Evolutionary conservation across 2,329 filamentous ascomycete species (phyloP).

Genomic region (Hortaea sp.): DNA sequence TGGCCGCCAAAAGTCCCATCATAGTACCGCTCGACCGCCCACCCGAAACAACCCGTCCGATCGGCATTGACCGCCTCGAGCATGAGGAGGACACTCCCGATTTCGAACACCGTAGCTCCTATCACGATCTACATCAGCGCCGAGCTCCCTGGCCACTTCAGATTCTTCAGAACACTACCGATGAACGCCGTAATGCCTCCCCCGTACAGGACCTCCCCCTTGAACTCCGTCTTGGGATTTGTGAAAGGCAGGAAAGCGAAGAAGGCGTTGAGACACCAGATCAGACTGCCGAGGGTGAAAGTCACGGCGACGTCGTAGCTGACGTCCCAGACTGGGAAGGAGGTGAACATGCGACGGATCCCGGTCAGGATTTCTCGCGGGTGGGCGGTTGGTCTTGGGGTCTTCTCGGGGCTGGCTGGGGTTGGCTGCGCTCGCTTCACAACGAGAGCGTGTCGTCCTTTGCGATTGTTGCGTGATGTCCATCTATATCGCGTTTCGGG

Average conservation of each 20-base stretch:
- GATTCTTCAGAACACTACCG: neutral
- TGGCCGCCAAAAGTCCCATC: constrained; percentile 3
- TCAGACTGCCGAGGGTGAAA: constrained; percentile 42
- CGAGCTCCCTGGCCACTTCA: no score
- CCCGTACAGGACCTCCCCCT: constrained; percentile 41
- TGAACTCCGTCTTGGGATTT: constrained; percentile 44
- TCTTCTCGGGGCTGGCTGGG: constrained; percentile 21
- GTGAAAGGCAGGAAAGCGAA: constrained; percentile 54
- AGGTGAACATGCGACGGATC: constrained; percentile 40
- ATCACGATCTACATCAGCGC: no score
- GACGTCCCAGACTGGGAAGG: constrained; percentile 47
- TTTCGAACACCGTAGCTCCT: constrained; percentile 56
- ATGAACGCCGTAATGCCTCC: constrained; percentile 56
- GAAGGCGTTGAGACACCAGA: constrained; percentile 47
- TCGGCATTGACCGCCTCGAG: constrained; percentile 62
- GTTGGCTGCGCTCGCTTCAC: constrained; percentile 17
- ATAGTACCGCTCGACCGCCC: constrained; percentile 48
- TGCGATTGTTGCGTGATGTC: constrained; percentile 35
- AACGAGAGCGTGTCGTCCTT: constrained; percentile 31
- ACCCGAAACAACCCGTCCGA: constrained; percentile 55
- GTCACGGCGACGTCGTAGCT: constrained; percentile 45
- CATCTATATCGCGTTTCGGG: constrained; percentile 23
- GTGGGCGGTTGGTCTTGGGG: constrained; percentile 19
- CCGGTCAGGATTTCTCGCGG: constrained; percentile 24
- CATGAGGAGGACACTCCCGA: constrained; percentile 54